A percentile compares a stretch with the other conserved stretches of the same genome.
Conservation (phyloP, 2,329 filamentous ascomycete genomes). For the Ophioceras dolichostomum region DNA sequence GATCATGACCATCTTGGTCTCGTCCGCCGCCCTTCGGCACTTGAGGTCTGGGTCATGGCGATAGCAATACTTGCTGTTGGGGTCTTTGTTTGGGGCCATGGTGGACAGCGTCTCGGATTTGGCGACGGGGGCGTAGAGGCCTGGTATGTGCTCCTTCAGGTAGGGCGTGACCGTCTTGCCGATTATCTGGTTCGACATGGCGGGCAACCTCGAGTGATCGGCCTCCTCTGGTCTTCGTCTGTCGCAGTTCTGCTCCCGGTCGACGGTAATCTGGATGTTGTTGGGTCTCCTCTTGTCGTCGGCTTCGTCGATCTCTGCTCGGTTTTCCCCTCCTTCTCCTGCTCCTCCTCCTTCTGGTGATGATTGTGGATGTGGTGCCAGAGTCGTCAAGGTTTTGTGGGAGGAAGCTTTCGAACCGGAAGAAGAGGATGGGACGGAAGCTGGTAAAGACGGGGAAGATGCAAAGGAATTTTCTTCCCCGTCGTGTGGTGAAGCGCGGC, state of each 20-base stretch:
- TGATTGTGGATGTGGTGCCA: too few relatives aligned
- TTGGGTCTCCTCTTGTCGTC: background rate
- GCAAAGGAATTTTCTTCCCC: too few relatives aligned
- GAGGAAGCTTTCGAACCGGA: background rate
- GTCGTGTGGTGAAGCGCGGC: too few relatives aligned
- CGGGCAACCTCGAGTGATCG: slow-evolving; percentile 35
- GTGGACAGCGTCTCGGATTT: slow-evolving; percentile 34
- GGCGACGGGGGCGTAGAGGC: slow-evolving; percentile 72
- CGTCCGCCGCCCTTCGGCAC: slow-evolving; percentile 84
- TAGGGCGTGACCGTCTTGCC: slow-evolving; percentile 77
- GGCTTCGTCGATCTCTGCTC: too few relatives aligned
- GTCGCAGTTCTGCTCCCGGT: slow-evolving; percentile 33
- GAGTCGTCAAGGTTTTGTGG: too few relatives aligned
- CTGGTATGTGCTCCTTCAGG: slow-evolving; percentile 80
- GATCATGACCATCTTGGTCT: slow-evolving; percentile 90
- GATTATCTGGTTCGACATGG: slow-evolving; percentile 54
- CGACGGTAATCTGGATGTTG: too few relatives aligned
- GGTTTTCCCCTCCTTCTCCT: too few relatives aligned
- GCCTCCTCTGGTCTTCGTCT: slow-evolving; percentile 36
- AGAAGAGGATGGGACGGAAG: background rate
- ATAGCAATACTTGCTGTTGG: slow-evolving; percentile 90
- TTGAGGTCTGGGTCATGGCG: slow-evolving; percentile 88
- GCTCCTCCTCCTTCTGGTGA: too few relatives aligned
- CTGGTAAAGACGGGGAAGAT: background rate
- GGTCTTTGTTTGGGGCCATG: slow-evolving; percentile 33